phyloP scores from a whole-genome alignment of 2,329 filamentous ascomycete genomes.

The Talaromyces sp. region DNA sequence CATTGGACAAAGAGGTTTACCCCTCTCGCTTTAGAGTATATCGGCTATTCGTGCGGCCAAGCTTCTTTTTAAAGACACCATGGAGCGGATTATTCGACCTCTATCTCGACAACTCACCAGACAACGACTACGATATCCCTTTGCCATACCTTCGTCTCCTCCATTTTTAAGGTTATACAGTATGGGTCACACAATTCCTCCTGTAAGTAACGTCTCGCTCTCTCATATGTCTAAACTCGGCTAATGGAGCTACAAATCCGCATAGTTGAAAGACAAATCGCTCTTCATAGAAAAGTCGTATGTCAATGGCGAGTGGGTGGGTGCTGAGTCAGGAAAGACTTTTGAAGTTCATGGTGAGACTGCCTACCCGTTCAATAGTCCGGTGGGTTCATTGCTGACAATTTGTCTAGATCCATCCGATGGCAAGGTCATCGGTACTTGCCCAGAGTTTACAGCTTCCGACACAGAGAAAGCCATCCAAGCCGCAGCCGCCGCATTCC shows the following conservation, averaged over 20 bases:
- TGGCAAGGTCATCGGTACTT: conserved; percentile 73
- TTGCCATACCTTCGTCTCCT: conserved; percentile 30
- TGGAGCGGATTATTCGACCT: conserved; percentile 37
- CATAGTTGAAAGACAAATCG: conserved; percentile 70
- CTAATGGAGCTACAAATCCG: conserved; percentile 14
- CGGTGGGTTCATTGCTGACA: background rate
- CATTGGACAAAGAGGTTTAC: background rate
- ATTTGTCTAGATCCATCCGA: conserved; percentile 70
- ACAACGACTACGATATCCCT: conserved; percentile 35
- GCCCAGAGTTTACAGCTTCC: conserved; percentile 72
- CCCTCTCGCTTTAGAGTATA: conserved; percentile 7
- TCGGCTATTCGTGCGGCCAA: background rate
- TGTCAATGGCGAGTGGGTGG: conserved; percentile 90
- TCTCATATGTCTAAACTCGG: background rate
- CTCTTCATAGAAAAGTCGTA: conserved; percentile 82
- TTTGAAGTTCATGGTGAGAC: conserved; percentile 73
- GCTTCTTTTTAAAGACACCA: conserved; percentile 18
- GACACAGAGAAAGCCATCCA: conserved; percentile 80
- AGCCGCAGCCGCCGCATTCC: conserved; percentile 72
- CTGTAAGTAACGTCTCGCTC: conserved; percentile 28
- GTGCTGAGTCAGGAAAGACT: conserved; percentile 80
- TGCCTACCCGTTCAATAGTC: background rate
- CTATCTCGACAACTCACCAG: conserved; percentile 36
- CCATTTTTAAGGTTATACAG: conserved; percentile 37
- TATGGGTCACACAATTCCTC: conserved; percentile 41